A percentile compares a stretch with the other conserved stretches of the same genome.
Conservation (phyloP, 768 basidiomycete species). For the Cyclocybe aegerita region DNA sequence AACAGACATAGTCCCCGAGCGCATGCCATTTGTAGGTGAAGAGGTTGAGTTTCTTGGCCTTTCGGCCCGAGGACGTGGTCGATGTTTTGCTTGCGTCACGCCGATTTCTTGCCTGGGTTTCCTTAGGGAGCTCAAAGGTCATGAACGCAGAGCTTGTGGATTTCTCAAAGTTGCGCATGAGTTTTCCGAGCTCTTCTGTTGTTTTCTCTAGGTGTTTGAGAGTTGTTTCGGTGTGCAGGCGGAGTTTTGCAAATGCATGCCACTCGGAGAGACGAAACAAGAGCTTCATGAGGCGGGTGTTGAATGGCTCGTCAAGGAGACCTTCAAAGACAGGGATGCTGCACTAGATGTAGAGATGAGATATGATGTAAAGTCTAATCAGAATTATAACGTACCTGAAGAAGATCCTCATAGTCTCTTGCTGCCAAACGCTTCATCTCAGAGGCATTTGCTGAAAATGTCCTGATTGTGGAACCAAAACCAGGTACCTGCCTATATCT, state of each 20-base stretch:
- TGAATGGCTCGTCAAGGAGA: not conserved
- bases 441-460: constrained; percentile 27
- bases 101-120: constrained; percentile 27
- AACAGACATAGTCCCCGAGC: constrained; percentile 9
- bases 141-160: constrained; percentile 21
- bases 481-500: constrained; percentile 20
- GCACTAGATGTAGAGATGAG: not conserved
- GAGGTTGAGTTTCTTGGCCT: constrained; percentile 17
- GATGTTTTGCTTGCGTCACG: not conserved
- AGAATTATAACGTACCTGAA: constrained; percentile 29
- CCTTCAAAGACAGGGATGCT: not conserved
- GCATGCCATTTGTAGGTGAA: constrained; percentile 18
- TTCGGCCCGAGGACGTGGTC: not conserved
- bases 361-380: constrained; percentile 11
- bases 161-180: constrained; percentile 25
- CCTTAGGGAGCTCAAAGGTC: constrained; percentile 34
- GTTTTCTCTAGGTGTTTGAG: constrained; percentile 20
- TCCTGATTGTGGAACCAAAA: constrained; percentile 26
- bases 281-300: constrained; percentile 6
- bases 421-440: constrained; percentile 33
- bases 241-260: constrained; percentile 31
- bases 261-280: constrained; percentile 24
- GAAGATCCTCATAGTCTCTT: constrained; percentile 35
- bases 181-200: constrained; percentile 23
- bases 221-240: constrained; percentile 24